Evolutionary conservation across 306 rosid species (phyloP).

Genomic region (Sicyos edulis): DNA sequence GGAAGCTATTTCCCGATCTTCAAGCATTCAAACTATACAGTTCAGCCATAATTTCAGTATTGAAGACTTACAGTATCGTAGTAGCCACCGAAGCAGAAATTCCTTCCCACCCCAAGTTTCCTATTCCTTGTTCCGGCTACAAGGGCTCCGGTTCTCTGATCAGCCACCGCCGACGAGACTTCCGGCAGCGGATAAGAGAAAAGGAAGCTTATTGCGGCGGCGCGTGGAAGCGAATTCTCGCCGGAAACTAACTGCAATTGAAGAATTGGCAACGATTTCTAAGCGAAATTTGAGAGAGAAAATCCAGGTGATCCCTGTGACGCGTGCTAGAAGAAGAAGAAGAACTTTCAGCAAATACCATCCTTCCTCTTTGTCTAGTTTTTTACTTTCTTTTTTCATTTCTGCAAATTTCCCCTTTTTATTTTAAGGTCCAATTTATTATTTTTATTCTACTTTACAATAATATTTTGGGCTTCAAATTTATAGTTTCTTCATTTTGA

Average conservation of each 20-base stretch:
- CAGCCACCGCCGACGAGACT: conserved; percentile 26
- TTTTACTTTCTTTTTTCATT: conserved; percentile 11
- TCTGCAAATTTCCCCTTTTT: not conserved
- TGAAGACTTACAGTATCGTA: conserved; percentile 9
- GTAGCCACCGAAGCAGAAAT: conserved; percentile 18
- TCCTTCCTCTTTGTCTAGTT: conserved; percentile 10
- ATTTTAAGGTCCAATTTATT: not conserved
- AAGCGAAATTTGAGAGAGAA: not conserved
- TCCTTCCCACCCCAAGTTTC: conserved; percentile 13
- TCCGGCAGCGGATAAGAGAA: conserved; percentile 12
- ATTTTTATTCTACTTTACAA: too few relatives aligned
- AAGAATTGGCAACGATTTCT: not conserved
- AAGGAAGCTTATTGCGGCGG: not conserved
- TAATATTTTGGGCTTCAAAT: too few relatives aligned
- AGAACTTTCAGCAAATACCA: conserved; percentile 6
- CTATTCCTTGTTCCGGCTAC: conserved; percentile 9
- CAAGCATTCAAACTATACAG: conserved; percentile 14
- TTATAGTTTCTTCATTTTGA: not conserved
- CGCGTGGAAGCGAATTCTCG: conserved; percentile 16
- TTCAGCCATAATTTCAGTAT: conserved; percentile 5
- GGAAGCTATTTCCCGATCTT: conserved; percentile 22
- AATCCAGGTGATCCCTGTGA: conserved; percentile 6
- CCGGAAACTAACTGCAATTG: conserved; percentile 22
- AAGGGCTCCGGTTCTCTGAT: conserved; percentile 18
- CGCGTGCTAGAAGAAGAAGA: conserved; percentile 7